Conservation (phyloP, 2,329 filamentous ascomycete species). For the Pseudopithomyces chartarum region DNA sequence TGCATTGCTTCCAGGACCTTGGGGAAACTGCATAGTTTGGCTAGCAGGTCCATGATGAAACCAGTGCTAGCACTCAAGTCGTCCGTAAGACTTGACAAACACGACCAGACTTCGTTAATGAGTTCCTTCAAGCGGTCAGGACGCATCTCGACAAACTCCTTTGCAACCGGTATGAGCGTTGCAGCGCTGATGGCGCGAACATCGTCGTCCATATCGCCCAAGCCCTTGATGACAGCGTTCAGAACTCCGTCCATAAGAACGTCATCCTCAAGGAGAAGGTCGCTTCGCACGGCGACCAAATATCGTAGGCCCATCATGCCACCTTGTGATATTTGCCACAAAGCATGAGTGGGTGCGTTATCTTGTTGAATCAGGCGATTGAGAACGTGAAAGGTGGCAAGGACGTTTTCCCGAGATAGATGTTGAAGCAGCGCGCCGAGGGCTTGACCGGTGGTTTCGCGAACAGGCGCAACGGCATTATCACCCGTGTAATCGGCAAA, state of each 20-base stretch:
- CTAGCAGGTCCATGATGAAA: slow-evolving; percentile 96
- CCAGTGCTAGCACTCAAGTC: slow-evolving; percentile 97
- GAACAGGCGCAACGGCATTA: slow-evolving; percentile 92
- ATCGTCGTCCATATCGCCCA: slow-evolving; percentile 90
- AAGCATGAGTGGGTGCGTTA: slow-evolving; percentile 68
- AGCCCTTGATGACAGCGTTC: slow-evolving; percentile 89
- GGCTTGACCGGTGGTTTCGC: slow-evolving; percentile 93
- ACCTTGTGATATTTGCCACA: slow-evolving; percentile 96
- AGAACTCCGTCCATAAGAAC: slow-evolving; percentile 92
- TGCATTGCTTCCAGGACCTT: slow-evolving; percentile 96
- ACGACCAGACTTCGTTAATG: slow-evolving; percentile 97
- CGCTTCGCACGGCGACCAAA: slow-evolving; percentile 91
- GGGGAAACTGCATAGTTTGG: slow-evolving; percentile 92
- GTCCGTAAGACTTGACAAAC: slow-evolving; percentile 93
- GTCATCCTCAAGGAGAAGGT: slow-evolving; percentile 81
- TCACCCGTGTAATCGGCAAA: slow-evolving; percentile 98
- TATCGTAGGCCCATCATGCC: slow-evolving; percentile 98
- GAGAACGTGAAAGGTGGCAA: slow-evolving; percentile 81
- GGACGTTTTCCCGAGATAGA: slow-evolving; percentile 77
- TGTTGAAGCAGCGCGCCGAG: slow-evolving; percentile 88
- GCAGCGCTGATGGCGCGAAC: slow-evolving; percentile 96
- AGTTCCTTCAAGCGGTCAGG: slow-evolving; percentile 77
- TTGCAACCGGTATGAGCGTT: slow-evolving; percentile 94
- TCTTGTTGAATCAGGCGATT: slow-evolving; percentile 91
- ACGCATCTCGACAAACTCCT: slow-evolving; percentile 88